Evolutionary conservation across 2,329 filamentous ascomycete genomes (phyloP).

Genomic region (Cercospora sp.): DNA sequence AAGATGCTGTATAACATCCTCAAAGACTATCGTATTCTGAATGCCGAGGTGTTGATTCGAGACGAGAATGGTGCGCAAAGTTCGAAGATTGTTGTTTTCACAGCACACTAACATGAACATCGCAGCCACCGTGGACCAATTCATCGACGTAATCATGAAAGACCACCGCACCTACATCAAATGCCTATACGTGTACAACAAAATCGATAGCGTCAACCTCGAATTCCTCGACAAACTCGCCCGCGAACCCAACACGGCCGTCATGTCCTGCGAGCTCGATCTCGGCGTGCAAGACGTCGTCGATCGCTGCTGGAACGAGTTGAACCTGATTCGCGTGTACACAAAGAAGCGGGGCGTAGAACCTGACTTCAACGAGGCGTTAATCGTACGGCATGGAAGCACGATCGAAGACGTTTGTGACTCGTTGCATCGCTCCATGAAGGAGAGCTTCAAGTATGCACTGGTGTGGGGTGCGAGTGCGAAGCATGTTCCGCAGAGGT

Average conservation of each 20-base stretch:
- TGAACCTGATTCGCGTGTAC: slow-evolving; percentile 87
- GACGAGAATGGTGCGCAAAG: slow-evolving; percentile 70
- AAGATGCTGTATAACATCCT: slow-evolving; percentile 98
- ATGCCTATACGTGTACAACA: slow-evolving; percentile 98
- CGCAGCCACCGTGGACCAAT: slow-evolving; percentile 86
- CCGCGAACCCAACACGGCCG: slow-evolving; percentile 86
- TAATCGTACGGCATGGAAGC: slow-evolving; percentile 87
- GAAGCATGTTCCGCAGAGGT: slow-evolving; percentile 88
- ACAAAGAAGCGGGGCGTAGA: slow-evolving; percentile 93
- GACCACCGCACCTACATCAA: slow-evolving; percentile 97
- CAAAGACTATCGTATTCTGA: slow-evolving; percentile 97
- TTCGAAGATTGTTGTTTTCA: not conserved
- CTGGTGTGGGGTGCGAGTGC: slow-evolving; percentile 97
- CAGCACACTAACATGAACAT: not conserved
- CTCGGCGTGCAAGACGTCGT: slow-evolving; percentile 91
- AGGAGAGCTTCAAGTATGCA: slow-evolving; percentile 99
- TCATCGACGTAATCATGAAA: slow-evolving; percentile 99
- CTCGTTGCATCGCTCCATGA: slow-evolving; percentile 86
- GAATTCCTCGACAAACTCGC: slow-evolving; percentile 92
- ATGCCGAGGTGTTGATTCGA: slow-evolving; percentile 91
- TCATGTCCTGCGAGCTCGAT: slow-evolving; percentile 97
- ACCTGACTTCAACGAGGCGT: slow-evolving; percentile 83
- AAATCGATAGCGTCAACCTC: slow-evolving; percentile 92
- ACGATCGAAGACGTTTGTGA: slow-evolving; percentile 97
- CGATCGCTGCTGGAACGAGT: slow-evolving; percentile 91